These are phyloP conservation scores for Abrus pulchellus DNA, from an alignment of 306 rosid genomes.

Conservation along the genomic window DNA sequence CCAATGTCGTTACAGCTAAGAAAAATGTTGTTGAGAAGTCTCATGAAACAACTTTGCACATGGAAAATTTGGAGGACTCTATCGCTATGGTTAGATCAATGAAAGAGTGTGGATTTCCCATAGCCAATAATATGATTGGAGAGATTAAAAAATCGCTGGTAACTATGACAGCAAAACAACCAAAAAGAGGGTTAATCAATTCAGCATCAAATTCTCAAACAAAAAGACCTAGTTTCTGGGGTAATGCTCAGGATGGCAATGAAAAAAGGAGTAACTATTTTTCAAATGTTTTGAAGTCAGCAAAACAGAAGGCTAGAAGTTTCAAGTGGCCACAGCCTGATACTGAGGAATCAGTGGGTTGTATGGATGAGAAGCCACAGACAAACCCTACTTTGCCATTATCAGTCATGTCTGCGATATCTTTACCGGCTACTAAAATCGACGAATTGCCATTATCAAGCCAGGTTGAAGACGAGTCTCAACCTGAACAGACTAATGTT, in stretches of 20 bases:
- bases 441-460: conserved; percentile 73
- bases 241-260: conserved; percentile 46
- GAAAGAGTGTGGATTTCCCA: conserved; percentile 81
- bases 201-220: conserved; percentile 53
- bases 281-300: conserved; percentile 72
- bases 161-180: conserved; percentile 66
- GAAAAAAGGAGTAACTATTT: conserved; percentile 63
- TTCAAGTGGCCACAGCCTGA: conserved; percentile 75
- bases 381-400: conserved; percentile 43
- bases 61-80: conserved; percentile 92
- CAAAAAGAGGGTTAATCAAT: conserved; percentile 72
- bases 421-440: conserved; percentile 61
- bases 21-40: conserved; percentile 63
- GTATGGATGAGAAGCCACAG: conserved; percentile 51
- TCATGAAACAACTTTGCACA: conserved; percentile 73
- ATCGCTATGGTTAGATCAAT: conserved; percentile 69
- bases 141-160: conserved; percentile 81
- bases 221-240: conserved; percentile 64
- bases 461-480: conserved; percentile 62
- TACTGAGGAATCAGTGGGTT: conserved; percentile 43
- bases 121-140: conserved; percentile 81
- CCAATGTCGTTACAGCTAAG: conserved; percentile 63
- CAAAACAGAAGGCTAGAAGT: conserved; percentile 71
- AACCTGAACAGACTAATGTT: conserved; percentile 46
- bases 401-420: conserved; percentile 55